These are phyloP conservation scores for Litchi chinensis DNA, from an alignment of 345 rosid species.

Conservation along the genomic window DNA sequence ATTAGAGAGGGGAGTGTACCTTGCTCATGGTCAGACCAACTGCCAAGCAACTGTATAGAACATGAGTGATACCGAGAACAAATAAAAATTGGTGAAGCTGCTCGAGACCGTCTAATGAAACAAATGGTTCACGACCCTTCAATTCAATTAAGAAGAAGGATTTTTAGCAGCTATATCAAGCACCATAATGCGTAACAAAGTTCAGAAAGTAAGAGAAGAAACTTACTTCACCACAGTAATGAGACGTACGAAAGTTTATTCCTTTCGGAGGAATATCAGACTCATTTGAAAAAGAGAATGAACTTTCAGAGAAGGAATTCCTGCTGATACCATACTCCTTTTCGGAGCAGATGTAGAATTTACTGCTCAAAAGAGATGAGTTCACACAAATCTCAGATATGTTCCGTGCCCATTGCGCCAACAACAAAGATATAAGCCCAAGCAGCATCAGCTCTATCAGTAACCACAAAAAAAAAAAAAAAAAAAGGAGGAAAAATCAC, in stretches of 20 bases:
- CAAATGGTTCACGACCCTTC: slow-evolving; percentile 94
- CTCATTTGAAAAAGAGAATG: slow-evolving; percentile 42
- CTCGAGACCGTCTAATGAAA: slow-evolving; percentile 77
- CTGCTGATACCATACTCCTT: slow-evolving; percentile 50
- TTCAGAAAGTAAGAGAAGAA: neutral
- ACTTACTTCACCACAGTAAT: slow-evolving; percentile 80
- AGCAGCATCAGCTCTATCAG: slow-evolving; percentile 91
- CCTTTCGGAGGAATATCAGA: slow-evolving; percentile 58
- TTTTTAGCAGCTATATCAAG: slow-evolving; percentile 2
- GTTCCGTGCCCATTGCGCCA: slow-evolving; percentile 92
- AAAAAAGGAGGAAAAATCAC: slow-evolving; percentile 15
- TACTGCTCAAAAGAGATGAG: slow-evolving; percentile 85
- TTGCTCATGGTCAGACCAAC: slow-evolving; percentile 94
- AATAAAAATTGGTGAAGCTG: slow-evolving; percentile 91
- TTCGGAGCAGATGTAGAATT: slow-evolving; percentile 78
- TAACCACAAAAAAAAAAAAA: slow-evolving; percentile 21
- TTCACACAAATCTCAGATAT: slow-evolving; percentile 88
- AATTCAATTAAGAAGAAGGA: slow-evolving; percentile 5
- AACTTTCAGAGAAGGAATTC: slow-evolving; percentile 41
- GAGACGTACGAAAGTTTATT: slow-evolving; percentile 39
- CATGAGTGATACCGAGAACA: slow-evolving; percentile 90
- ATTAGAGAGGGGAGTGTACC: slow-evolving; percentile 46
- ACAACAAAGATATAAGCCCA: slow-evolving; percentile 83
- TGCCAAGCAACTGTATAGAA: slow-evolving; percentile 81
- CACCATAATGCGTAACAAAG: neutral